phyloP scores from a whole-genome alignment of 176 grass and related monocot species.

The Phoenix roebelenii region DNA sequence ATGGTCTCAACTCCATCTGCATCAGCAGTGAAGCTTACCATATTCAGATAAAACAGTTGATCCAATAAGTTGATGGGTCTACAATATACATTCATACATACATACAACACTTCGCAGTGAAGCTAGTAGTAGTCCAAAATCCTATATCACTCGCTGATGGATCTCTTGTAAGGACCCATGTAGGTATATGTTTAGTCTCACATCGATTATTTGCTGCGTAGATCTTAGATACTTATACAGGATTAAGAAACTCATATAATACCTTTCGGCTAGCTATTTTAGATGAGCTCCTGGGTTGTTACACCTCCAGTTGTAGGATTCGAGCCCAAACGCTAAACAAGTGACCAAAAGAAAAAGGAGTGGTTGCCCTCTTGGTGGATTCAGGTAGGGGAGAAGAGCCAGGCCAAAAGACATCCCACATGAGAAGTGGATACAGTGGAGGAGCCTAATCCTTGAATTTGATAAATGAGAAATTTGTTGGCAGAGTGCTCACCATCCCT shows the following conservation, averaged over 20 bases:
- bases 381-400: neutral
- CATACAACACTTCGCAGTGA: slow-evolving; percentile 2
- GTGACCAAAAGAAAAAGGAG: neutral
- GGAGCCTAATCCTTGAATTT: slow-evolving; percentile 2
- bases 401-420: slow-evolving; percentile 1
- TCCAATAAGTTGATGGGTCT: no score
- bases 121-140: slow-evolving; percentile 21
- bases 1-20: no score
- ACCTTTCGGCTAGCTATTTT: no score
- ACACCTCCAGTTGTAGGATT: neutral
- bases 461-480: slow-evolving; percentile 21
- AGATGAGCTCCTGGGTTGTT: no score
- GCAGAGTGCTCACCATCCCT: slow-evolving; percentile 31
- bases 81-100: no score
- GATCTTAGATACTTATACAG: no score
- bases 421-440: slow-evolving; percentile 7
- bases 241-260: no score
- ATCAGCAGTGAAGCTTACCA: no score
- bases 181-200: no score
- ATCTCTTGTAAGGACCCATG: neutral
- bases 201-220: no score
- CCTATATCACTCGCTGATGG: slow-evolving; percentile 23
- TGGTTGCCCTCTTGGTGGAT: neutral
- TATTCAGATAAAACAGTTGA: no score
- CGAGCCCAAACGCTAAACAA: neutral